These are phyloP conservation scores for Schwanniomyces pseudopolymorphus DNA, from an alignment of 805 yeast genomes.

Conservation along the genomic window DNA sequence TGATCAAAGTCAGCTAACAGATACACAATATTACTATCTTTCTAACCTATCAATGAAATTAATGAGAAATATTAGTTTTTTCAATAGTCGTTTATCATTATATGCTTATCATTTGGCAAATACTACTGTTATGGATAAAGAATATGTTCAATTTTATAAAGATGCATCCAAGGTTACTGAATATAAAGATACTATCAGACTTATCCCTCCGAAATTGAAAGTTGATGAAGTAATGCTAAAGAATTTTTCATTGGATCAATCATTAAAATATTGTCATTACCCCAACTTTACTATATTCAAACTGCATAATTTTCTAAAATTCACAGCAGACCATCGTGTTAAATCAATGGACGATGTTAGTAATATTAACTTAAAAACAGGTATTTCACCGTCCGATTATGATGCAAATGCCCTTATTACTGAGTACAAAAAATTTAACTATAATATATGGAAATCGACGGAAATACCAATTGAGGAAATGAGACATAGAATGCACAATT, in stretches of 20 bases:
- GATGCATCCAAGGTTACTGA: slow-evolving; percentile 5
- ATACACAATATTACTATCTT: slow-evolving; percentile 20
- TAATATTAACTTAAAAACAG: slow-evolving; percentile 21
- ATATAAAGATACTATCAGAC: slow-evolving; percentile 14
- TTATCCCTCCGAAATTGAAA: slow-evolving; percentile 15
- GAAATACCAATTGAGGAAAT: slow-evolving; percentile 10
- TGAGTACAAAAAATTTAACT: slow-evolving; percentile 6
- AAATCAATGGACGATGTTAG: neutral
- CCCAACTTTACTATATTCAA: slow-evolving; percentile 16
- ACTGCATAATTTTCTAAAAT: neutral
- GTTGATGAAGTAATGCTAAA: slow-evolving; percentile 16
- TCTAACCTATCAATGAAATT: slow-evolving; percentile 23
- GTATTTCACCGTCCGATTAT: slow-evolving; percentile 28
- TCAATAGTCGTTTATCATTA: slow-evolving; percentile 29
- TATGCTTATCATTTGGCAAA: slow-evolving; percentile 23
- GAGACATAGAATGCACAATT: slow-evolving; percentile 11
- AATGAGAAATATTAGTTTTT: slow-evolving; percentile 30
- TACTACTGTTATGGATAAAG: slow-evolving; percentile 20
- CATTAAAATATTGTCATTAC: slow-evolving; percentile 14
- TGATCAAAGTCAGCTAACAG: slow-evolving; percentile 11
- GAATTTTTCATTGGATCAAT: slow-evolving; percentile 10
- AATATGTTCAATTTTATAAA: slow-evolving; percentile 12
- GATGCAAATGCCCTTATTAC: slow-evolving; percentile 17
- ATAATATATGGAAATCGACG: slow-evolving; percentile 9
- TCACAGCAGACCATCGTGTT: neutral